Evolutionary conservation across 2,329 filamentous ascomycete genomes (phyloP), one percentile per base, ranked within the genome.

Genomic region (Colletotrichum costaricense): DNA sequence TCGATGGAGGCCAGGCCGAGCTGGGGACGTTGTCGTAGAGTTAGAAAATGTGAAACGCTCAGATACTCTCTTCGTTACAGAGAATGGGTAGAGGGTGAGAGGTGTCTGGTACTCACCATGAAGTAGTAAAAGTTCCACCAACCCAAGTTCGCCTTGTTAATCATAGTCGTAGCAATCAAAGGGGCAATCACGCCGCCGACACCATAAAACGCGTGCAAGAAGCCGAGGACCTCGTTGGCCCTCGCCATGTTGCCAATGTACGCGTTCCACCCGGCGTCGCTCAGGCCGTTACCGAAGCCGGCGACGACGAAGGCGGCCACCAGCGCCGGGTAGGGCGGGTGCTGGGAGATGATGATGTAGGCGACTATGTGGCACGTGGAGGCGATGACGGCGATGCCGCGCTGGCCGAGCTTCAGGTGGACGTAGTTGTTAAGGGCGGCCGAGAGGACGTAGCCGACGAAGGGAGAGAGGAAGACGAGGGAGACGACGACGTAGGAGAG

Each of bases 41-140:
- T 54, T n/a, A 54, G 35, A 49, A n/a, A 19, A 19, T 46, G 7
- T 9, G 2, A 46, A 6, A 9, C 19, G n/a, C 42, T 4, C 8
- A 19, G 5, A 49, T 19, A 49, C 42, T 49, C 19, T 49, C 22
- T 1, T 30, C 16, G 11, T 16, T 2, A n/a, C 22, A 5, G 7
- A 14, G 4, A 4, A 22, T 30, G 35, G 24, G 16, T 4, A 24
- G 3, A 14, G 4, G 24, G 9, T 24, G n/a, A 6, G 6, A 35
- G 9, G 22, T 12, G 22, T 12, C 5, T 19, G 22, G 5, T 28
- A 79, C 87, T 74, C 78, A 93, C 90, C 91, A 95, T 93, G 56
- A 94, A 83, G 78, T 94, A 94, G 81, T 95, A 95, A 79, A 93
- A 95, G 2, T 85, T 84, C 76, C 92, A 94, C 93, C 93, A 95